Percentiles rank a stretch among this genome's conserved stretches.
Conservation (phyloP, 2,329 filamentous ascomycete species). For the Penicillium sp. region DNA sequence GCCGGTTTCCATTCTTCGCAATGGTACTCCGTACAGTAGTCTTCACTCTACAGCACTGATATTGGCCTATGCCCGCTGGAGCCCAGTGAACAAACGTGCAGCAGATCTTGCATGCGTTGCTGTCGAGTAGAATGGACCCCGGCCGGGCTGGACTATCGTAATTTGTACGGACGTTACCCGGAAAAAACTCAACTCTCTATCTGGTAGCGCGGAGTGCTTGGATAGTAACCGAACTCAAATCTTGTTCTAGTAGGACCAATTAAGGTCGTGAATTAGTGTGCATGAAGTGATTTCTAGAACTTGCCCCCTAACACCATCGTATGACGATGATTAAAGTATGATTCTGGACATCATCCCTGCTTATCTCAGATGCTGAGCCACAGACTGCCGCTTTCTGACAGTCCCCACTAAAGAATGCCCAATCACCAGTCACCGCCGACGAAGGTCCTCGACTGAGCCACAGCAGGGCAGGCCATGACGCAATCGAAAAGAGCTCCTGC, state of each 20-base stretch:
- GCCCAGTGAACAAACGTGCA: background rate
- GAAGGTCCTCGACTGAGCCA: conserved; percentile 6
- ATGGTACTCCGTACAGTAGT: background rate
- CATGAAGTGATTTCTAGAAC: background rate
- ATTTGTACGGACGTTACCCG: background rate
- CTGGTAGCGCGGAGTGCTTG: too few relatives aligned
- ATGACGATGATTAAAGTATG: background rate
- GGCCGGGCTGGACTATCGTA: conserved; percentile 2
- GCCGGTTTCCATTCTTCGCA: background rate
- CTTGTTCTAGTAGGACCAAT: too few relatives aligned
- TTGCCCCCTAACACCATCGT: background rate
- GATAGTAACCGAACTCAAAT: too few relatives aligned
- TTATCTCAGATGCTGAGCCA: conserved; percentile 2
- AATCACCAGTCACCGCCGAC: background rate
- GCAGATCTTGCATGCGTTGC: background rate
- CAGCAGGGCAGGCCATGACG: conserved; percentile 27
- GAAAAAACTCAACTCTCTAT: background rate
- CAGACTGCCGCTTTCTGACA: background rate
- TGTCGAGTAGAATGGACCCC: background rate
- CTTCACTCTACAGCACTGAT: too few relatives aligned
- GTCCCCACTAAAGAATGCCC: background rate
- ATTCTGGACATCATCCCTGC: background rate
- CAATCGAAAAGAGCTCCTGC: conserved; percentile 26
- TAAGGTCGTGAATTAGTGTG: background rate
- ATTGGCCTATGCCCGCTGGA: background rate